These are phyloP conservation scores for Aspergillus carbonarius DNA, from an alignment of 2,329 filamentous ascomycete species.

Conservation along the genomic window DNA sequence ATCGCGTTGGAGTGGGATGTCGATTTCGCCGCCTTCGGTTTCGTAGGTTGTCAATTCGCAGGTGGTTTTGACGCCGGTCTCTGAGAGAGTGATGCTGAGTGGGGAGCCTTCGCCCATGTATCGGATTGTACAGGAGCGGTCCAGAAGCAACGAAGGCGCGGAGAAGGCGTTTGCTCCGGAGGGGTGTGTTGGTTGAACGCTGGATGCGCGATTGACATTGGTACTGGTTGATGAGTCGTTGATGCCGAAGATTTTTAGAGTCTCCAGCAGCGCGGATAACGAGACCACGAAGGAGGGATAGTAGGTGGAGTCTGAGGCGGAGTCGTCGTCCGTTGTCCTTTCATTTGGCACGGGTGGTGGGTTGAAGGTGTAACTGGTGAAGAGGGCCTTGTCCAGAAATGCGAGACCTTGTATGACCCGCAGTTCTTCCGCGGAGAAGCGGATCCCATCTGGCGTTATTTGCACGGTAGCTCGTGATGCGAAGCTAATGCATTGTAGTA, in stretches of 20 bases:
- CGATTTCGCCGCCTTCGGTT: conserved; percentile 56
- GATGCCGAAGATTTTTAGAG: conserved; percentile 89
- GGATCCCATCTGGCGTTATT: conserved; percentile 79
- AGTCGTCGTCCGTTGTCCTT: conserved; percentile 27
- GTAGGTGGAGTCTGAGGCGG: conserved; percentile 35
- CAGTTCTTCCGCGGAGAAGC: conserved; percentile 84
- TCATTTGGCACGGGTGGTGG: conserved; percentile 32
- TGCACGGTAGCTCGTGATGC: conserved; percentile 63
- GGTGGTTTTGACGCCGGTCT: conserved; percentile 81
- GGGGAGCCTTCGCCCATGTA: conserved; percentile 74
- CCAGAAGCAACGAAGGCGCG: conserved; percentile 76
- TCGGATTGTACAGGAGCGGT: conserved; percentile 79
- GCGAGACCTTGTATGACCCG: conserved; percentile 88
- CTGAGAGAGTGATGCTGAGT: conserved; percentile 81
- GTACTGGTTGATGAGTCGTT: conserved; percentile 55
- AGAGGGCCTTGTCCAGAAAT: conserved; percentile 84
- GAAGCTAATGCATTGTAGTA: conserved; percentile 64
- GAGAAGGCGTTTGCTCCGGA: conserved; percentile 72
- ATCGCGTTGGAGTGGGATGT: conserved; percentile 81
- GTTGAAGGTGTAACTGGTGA: conserved; percentile 78
- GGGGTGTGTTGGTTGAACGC: conserved; percentile 31
- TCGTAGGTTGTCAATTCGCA: conserved; percentile 89
- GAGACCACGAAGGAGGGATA: conserved; percentile 82
- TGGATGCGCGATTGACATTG: conserved; percentile 25
- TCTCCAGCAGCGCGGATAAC: conserved; percentile 82